A percentile compares a stretch with the other conserved stretches of the same genome.
phyloP scores from a whole-genome alignment of 1,284 basidiomycete genomes.

The Sporisorium reilianum region DNA sequence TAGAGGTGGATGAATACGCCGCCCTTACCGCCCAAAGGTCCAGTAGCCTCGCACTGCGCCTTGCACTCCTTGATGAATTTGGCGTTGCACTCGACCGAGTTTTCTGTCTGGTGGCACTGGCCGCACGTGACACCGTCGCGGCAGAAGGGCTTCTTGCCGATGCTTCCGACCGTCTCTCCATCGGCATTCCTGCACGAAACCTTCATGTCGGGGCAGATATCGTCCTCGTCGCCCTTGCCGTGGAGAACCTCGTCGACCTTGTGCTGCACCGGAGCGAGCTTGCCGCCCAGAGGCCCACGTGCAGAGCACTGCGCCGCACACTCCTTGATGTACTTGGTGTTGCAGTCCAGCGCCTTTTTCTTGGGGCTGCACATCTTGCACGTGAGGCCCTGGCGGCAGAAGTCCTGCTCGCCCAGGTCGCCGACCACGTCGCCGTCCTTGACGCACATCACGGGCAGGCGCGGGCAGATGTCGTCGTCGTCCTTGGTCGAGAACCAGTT shows the following conservation, averaged over 20 bases:
- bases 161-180: slow-evolving; percentile 42
- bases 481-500: slow-evolving; percentile 40
- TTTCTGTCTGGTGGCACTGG: slow-evolving; percentile 51
- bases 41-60: slow-evolving; percentile 52
- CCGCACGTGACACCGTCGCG: slow-evolving; percentile 42
- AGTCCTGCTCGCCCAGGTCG: slow-evolving; percentile 47
- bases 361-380: slow-evolving; percentile 42
- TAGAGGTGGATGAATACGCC: slow-evolving; percentile 39
- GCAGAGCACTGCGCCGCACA: slow-evolving; percentile 42
- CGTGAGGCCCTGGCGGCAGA: slow-evolving; percentile 33
- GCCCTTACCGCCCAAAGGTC: slow-evolving; percentile 50
- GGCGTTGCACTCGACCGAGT: slow-evolving; percentile 51
- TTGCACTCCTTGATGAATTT: slow-evolving; percentile 44
- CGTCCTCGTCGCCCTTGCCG: slow-evolving; percentile 36
- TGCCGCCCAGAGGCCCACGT: slow-evolving; percentile 52
- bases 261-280: slow-evolving; percentile 6
- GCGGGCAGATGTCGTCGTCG: slow-evolving; percentile 45
- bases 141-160: slow-evolving; percentile 55
- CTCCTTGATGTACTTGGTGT: slow-evolving; percentile 46
- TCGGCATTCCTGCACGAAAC: slow-evolving; percentile 46
- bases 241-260: neutral
- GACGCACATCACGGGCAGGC: slow-evolving; percentile 40
- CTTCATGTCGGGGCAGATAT: slow-evolving; percentile 55
- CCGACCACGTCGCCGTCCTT: slow-evolving; percentile 49
- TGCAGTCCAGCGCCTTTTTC: slow-evolving; percentile 53